Evolutionary conservation across 768 basidiomycete genomes (phyloP), one percentile per base, ranked within the genome.

Genomic region (Pleurotus platypus): DNA sequence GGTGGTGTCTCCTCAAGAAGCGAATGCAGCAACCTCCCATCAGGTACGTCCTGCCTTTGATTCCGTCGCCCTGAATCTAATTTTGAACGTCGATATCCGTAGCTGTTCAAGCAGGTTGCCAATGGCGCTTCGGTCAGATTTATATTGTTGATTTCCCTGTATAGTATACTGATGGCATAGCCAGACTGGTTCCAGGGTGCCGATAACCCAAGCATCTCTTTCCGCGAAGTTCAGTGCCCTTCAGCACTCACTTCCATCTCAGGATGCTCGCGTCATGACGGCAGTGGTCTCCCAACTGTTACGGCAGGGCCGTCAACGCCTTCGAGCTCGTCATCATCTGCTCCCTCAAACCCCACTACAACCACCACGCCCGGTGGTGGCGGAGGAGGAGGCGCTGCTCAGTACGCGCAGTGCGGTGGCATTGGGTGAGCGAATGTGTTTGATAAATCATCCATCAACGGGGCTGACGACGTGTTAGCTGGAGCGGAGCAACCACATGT

Each of bases 131-230:
- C 51, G 51, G 51, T 54, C 18, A 18, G 51, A 3, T 22, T 27
- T 27, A 16, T 35, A 26, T 26, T 26, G n/a, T n/a, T 26, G 26
- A 39, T 26, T 4, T 0, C 4, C 2, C 12, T 4, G 5, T 16
- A n/a, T 4, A n/a, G 12, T 4, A 16, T 22, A 27, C 49, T 50
- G 15, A 50, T 35, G 15, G 11, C 12, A 39, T 22, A 18, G 12
- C 4, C n/a, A 54, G 51, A 54, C n/a, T 54, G 51, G 51, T 54
- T 54, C 51, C 51, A 54, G 38, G 38, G 38, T 42, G 51, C 51
- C 20, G 51, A 54, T 24, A 54, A 54, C n/a, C 51, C 51, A 16
- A 42, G 42, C 39, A 39, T 54, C 26, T 54, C 51, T 3, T 54
- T 39, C 38, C 37, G 51, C 15, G 16, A 39, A 42, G 51, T 54